Conservation (phyloP, 2,329 filamentous ascomycete genomes). For the Colletotrichum cordylinicola region DNA sequence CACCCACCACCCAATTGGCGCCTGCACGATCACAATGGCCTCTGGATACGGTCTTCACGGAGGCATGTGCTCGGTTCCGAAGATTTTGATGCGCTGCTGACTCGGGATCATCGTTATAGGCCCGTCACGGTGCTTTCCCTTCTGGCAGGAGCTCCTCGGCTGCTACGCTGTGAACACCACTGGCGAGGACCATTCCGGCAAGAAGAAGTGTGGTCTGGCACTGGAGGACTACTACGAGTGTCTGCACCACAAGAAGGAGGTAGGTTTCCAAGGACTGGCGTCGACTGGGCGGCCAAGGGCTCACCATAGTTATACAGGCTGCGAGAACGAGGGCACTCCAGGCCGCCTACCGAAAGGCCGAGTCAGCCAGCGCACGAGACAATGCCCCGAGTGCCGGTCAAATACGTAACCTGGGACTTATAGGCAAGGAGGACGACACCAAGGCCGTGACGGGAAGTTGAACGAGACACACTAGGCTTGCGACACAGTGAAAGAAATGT, state of each 20-base stretch:
- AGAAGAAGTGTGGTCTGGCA: constrained; percentile 83
- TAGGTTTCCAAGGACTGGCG: constrained; percentile 46
- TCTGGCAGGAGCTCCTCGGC: constrained; percentile 98
- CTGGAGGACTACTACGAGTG: constrained; percentile 99
- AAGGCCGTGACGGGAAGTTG: constrained; percentile 59
- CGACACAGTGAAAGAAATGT: constrained; percentile 22
- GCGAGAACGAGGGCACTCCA: constrained; percentile 81
- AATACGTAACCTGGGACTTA: constrained; percentile 84
- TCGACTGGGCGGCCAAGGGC: neutral
- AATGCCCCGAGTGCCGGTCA: constrained; percentile 82
- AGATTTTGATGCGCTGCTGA: constrained; percentile 25
- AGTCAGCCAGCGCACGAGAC: constrained; percentile 77
- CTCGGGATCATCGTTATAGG: constrained; percentile 42
- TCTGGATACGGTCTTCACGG: constrained; percentile 84
- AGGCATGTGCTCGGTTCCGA: constrained; percentile 54
- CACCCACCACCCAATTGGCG: constrained; percentile 31
- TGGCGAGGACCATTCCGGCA: constrained; percentile 78
- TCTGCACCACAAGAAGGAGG: constrained; percentile 98
- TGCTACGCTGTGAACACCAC: constrained; percentile 97
- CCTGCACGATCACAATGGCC: constrained; percentile 61
- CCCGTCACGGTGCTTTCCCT: constrained; percentile 89
- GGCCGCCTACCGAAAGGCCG: constrained; percentile 81
- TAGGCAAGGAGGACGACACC: constrained; percentile 84
- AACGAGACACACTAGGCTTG: neutral
- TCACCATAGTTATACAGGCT: constrained; percentile 57